Base-by-base conservation (phyloP, 805 yeast species). In the Zygosaccharomyces rouxii region DNA sequence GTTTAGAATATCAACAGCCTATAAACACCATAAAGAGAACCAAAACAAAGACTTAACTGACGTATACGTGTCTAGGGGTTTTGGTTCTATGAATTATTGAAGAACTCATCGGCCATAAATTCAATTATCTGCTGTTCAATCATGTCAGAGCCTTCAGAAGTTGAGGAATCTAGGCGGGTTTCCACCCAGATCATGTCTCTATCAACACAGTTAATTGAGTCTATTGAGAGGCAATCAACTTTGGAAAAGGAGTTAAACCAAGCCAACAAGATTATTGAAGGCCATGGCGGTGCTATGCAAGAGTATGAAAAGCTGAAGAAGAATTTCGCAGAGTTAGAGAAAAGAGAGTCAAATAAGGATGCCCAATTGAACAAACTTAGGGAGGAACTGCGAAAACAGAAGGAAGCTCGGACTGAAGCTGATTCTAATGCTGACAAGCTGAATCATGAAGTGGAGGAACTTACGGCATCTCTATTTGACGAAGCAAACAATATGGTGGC, bases 401-500 rank as follows among this genome's bases (percentile, higher is more conserved):
- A 59, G n/a, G 62, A 62, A 38, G 66, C 58, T 48, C 78, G 77
- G 51, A 66, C 63, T 7, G 70, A 64, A 6, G 84, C 88, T 0
- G 84, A 83, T 54, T 70, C 68, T 9, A 86, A 84, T 55, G 83
- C 78, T 14, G 71, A 76, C 40, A 74, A 76, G 49, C 67, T 88
- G 44, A 79, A 83, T 52, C 78, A 75, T 28, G 96, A 88, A 62
- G 85, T 88, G 31, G 94, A 86, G 60, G 95, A 87, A 35, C 68
- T 88, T 41, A 79, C 89, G 1, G 87, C 83, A 1, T 80, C 89
- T 1, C 68, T 88, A 28, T 88, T 88, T 61, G 84, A 80, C 53
- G 94, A 89, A 61, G 96, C 96, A 11, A 88, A 88, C 62, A 75
- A 77, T 43, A 86, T 87, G 87, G 96, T 88, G 5, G 80, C 84